phyloP scores from a whole-genome alignment of 768 basidiomycete species.

The Coprinopsis cinerea region DNA sequence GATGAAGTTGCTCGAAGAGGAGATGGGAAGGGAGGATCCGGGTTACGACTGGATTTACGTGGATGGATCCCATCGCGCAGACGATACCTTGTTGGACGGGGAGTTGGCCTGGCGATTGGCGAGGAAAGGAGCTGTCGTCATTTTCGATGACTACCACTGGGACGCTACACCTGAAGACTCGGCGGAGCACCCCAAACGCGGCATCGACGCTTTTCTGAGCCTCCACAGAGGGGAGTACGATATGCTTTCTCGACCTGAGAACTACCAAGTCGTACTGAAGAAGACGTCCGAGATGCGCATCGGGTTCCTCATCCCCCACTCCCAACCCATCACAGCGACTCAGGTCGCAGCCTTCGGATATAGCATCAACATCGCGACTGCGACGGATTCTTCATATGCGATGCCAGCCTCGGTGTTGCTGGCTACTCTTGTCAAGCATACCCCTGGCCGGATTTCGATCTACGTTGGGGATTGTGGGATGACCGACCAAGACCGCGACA shows the following conservation, averaged over 20 bases:
- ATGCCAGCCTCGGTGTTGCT: slow-evolving; percentile 45
- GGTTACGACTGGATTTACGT: slow-evolving; percentile 59
- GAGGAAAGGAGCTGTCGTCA: slow-evolving; percentile 41
- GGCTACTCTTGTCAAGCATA: slow-evolving; percentile 31
- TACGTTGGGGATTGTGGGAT: slow-evolving; percentile 48
- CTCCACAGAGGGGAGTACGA: slow-evolving; percentile 47
- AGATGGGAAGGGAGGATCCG: slow-evolving; percentile 21
- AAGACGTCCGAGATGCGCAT: slow-evolving; percentile 49
- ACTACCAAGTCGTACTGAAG: slow-evolving; percentile 48
- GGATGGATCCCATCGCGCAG: slow-evolving; percentile 54
- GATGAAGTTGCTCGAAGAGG: slow-evolving; percentile 41
- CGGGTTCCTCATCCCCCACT: slow-evolving; percentile 35
- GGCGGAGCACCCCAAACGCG: slow-evolving; percentile 48
- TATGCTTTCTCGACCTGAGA: slow-evolving; percentile 25
- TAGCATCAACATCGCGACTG: slow-evolving; percentile 42
- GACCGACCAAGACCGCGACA: slow-evolving; percentile 25
- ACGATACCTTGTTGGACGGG: slow-evolving; percentile 56
- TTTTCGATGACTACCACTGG: slow-evolving; percentile 59
- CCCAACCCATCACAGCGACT: background rate
- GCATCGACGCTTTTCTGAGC: slow-evolving; percentile 48
- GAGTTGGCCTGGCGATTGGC: slow-evolving; percentile 55
- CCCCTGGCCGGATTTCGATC: slow-evolving; percentile 35
- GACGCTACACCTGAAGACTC: slow-evolving; percentile 40
- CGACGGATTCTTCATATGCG: slow-evolving; percentile 37
- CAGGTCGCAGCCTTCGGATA: slow-evolving; percentile 29